Conservation (phyloP, 2,329 filamentous ascomycete genomes). For the Fusarium austroafricanum region DNA sequence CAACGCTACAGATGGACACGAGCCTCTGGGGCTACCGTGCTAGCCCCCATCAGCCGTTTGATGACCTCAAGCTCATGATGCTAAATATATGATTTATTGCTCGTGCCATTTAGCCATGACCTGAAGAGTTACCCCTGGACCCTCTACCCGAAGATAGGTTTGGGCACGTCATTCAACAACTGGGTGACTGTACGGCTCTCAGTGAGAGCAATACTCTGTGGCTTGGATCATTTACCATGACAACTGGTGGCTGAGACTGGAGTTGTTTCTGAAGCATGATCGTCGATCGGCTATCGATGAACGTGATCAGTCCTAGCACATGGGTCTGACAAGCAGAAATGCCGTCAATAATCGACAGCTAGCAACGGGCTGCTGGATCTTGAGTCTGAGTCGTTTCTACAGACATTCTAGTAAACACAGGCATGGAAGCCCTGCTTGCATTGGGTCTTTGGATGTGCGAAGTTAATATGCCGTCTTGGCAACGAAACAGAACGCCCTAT, state of each 20-base stretch:
- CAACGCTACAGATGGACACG: background rate
- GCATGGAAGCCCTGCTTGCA: background rate
- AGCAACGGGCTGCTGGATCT: constrained; percentile 4
- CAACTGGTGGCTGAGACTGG: constrained; percentile 18
- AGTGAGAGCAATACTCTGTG: constrained; percentile 7
- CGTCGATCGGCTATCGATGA: constrained; percentile 45
- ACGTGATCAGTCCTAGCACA: constrained; percentile 28
- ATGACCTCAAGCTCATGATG: constrained; percentile 7
- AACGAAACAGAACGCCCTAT: constrained; percentile 1
- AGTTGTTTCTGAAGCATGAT: constrained; percentile 32
- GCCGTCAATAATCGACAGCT: constrained; percentile 11
- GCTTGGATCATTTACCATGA: constrained; percentile 6
- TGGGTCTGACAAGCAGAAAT: constrained; percentile 23
- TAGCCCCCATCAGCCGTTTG: constrained; percentile 13
- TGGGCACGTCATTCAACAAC: constrained; percentile 33
- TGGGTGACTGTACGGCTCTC: constrained; percentile 6
- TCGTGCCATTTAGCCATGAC: constrained; percentile 32
- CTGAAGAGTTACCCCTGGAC: background rate
- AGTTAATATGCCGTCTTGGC: background rate
- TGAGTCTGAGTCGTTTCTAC: constrained; percentile 1
- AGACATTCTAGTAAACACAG: background rate
- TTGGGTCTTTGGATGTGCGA: background rate
- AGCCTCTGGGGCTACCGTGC: background rate
- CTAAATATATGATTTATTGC: constrained; percentile 17
- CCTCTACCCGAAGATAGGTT: constrained; percentile 2